Base-by-base conservation (phyloP, 176 grass and related monocot species). In the Pharus latifolius region DNA sequence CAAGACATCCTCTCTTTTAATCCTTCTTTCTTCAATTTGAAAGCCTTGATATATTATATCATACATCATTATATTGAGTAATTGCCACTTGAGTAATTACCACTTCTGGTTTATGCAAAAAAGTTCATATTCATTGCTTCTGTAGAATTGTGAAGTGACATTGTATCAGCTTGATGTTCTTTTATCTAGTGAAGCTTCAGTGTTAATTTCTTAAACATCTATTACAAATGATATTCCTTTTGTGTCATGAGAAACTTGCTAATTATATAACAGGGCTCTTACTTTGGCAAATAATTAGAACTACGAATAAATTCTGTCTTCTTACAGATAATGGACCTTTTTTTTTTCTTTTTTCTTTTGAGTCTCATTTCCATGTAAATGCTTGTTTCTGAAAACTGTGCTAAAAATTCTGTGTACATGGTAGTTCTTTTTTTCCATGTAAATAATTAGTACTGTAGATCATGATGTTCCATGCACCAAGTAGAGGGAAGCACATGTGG, bases 1-100 rank as follows among this genome's bases (percentile, higher is more conserved):
- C 73, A 88, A 91, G 78, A 3, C 37, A 69, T 47, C 56, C 79
- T 24, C 20, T 24, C 48, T 51, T 55, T 66, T 65, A 43, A 49
- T 17, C 13, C 10, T 63, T 83, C 10, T 13, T 79, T 80, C 55
- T 60, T 69, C 10, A 41, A 1, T 74, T 73, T 43, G 18, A 6
- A 60, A 52, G 12, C 5, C 65, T 35, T 15, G 42, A 8, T 31
- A 38, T 82, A 29, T 84, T 50, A 44, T 20, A 24, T 43, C 11
- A 35, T 66, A 31, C 28, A 35, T 42, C 45, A 40, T 40, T 32
- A 25, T 67, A 63, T 70, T 77, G 28, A 27, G 29, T 64, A 64
- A 38, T 64, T 54, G 23, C 23, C 2, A 1, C 10, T 46, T 69
- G n/a, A n/a, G n/a, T 64, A 64, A 38, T 64, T 54, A 29, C 23